Evolutionary conservation across 2,329 filamentous ascomycete genomes (phyloP), one percentile per base, ranked within the genome.

Genomic region (Cladosporium sp.): DNA sequence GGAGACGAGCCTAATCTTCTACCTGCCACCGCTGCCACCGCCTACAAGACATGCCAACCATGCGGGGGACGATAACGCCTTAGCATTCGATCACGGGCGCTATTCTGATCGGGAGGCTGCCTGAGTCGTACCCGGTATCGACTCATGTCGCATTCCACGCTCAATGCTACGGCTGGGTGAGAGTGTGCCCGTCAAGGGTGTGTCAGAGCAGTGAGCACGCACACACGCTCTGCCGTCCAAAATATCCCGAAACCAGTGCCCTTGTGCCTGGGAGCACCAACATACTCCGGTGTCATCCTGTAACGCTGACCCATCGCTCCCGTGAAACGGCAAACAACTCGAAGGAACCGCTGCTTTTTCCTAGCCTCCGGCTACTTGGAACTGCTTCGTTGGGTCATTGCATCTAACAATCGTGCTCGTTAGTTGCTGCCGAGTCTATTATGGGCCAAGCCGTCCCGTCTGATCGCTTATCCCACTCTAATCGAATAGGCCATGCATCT

Each of bases 221-320:
- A 26, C 21, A 14, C 15, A 26, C 21, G 21, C 15, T 47, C 34
- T n/a, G 14, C 57, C 21, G 21, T 52, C 44, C 32, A 44, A 32
- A 64, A 57, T 57, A 64, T 34, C 38, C 51, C 51, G 51, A 64
- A 64, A 64, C 51, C n/a, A 26, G 4, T 14, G 24, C 51, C 24
- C 61, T 57, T 30, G 52, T 55, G 52, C 52, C 24, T 34, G 34
- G 34, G n/a, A 24, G 32, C 32, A 63, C 49, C 24, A 55, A 38
- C 34, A 64, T 30, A 30, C 18, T 64, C 59, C 59, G 49, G 60
- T 58, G 55, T 58, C 55, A n/a, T 30, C 34, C 36, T 55, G 61
- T 47, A 64, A 62, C 61, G 61, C 61, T 64, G 47, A 47, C 26
- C 36, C 61, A 64, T 47, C 32, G 34, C 44, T 24, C 32, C 30